These are phyloP conservation scores for Silybum marianum DNA, from an alignment of 129 eudicot genomes.

Conservation along the genomic window DNA sequence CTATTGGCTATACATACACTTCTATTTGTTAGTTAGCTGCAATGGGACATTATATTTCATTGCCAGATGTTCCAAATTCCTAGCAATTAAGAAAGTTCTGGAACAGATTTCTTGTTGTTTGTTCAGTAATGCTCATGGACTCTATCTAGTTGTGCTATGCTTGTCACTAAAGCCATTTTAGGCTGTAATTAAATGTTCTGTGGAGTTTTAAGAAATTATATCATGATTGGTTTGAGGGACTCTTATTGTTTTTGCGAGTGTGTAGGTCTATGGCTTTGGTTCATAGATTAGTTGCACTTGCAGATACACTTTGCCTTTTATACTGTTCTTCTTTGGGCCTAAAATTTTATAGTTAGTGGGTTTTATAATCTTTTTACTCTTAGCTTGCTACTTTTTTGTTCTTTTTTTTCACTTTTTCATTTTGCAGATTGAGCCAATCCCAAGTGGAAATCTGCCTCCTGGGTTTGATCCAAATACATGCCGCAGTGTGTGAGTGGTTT, in stretches of 20 bases:
- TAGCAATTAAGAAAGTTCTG: background rate
- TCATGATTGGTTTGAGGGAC: background rate
- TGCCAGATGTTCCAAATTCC: background rate
- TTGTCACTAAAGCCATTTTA: background rate
- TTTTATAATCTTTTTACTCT: background rate
- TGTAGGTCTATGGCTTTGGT: background rate
- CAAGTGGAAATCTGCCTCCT: constrained; percentile 98
- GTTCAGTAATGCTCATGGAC: background rate
- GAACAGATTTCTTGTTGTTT: background rate
- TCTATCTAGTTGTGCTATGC: background rate
- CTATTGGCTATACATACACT: background rate
- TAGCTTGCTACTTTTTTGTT: background rate
- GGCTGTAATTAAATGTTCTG: background rate
- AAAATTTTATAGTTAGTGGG: constrained; percentile 2
- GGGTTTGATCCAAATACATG: constrained; percentile 95
- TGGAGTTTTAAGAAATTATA: background rate
- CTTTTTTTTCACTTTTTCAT: constrained; percentile 23
- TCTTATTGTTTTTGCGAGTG: background rate
- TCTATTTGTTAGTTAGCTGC: background rate
- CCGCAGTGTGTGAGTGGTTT: constrained; percentile 90
- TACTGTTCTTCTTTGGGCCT: background rate
- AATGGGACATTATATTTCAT: background rate
- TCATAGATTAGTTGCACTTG: constrained; percentile 16
- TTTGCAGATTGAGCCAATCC: constrained; percentile 92
- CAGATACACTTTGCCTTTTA: background rate